Base-by-base conservation (phyloP, 2,329 filamentous ascomycete genomes). In the Paraphoma sp. region DNA sequence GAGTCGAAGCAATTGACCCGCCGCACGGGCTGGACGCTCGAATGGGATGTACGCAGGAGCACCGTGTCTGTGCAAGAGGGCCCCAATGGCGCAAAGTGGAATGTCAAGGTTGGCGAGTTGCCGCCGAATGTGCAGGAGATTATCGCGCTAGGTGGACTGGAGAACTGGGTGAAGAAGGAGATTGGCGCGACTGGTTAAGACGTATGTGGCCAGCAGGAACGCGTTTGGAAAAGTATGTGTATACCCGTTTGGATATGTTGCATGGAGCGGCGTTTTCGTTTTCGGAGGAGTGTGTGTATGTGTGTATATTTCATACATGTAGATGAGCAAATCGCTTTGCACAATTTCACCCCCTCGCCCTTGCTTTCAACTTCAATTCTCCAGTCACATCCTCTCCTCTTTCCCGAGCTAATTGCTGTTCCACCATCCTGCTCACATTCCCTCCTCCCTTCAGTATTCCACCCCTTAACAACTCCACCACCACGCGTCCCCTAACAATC, bases 11-110 rank as follows among this genome's bases (percentile, higher is more conserved):
- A 81, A 42, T 76, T 87, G 14, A 93, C 91, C 0, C 82, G 88
- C 29, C 83, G 91, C 30, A 96, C 92, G 0, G 92, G 92, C 12
- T 97, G 92, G 93, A 93, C 81, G 48, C 81, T 96, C 29, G 82
- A 85, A 4, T 96, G 92, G 92, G 92, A 97, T 74, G 86, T 96
- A 10, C 80, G 84, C 55, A 81, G 89, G 55, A 91, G 87, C 74
- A 86, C 84, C 67, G 88, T 96, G 6, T 83, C 83, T 1, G 83
- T 96, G 1, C 85, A 85, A 17, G 91, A 96, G 78, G 88, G 88
- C 1, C 79, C 86, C 52, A 82, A 82, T 45, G 90, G 90, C 1
- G 73, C 82, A 53, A 85, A 79, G 38, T 97, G 92, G 92, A 89
- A 82, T 48, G 86, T 95, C 72, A 91, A 89, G 78, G 92, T 96